phyloP scores from a whole-genome alignment of 306 rosid species.

The Quercus aquifolioides region DNA sequence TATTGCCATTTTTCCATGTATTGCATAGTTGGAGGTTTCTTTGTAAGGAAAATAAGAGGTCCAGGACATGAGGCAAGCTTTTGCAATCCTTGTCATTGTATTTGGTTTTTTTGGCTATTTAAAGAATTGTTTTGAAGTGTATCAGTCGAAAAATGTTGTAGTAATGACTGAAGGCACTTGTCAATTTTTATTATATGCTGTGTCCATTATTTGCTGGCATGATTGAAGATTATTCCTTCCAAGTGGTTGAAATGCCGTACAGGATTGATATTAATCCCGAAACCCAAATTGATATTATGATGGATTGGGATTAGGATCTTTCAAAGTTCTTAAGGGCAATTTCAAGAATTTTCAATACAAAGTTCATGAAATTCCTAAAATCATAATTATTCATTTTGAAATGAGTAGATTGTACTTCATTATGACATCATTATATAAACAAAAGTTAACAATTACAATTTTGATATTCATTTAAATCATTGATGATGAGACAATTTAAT shows the following conservation, averaged over 20 bases:
- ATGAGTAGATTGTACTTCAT: too few relatives aligned
- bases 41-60: constrained; percentile 71
- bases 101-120: constrained; percentile 25
- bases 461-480: too few relatives aligned
- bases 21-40: constrained; percentile 50
- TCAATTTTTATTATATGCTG: constrained; percentile 18
- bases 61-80: constrained; percentile 37
- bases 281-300: neutral
- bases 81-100: constrained; percentile 35
- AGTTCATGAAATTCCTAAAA: too few relatives aligned
- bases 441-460: too few relatives aligned
- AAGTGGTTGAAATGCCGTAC: neutral
- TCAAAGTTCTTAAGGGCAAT: too few relatives aligned
- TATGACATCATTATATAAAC: too few relatives aligned
- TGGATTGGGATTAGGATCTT: neutral
- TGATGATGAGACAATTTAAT: too few relatives aligned
- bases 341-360: too few relatives aligned
- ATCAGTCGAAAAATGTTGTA: constrained; percentile 5
- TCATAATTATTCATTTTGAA: too few relatives aligned
- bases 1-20: constrained; percentile 33
- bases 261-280: neutral
- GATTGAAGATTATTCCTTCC: neutral
- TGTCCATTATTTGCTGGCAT: constrained; percentile 1
- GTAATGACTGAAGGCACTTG: constrained; percentile 25
- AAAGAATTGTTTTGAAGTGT: constrained; percentile 25